Evolutionary conservation across 352 stramenopile genomes (phyloP).

Genomic region (Globisporangium recalcitrans): DNA sequence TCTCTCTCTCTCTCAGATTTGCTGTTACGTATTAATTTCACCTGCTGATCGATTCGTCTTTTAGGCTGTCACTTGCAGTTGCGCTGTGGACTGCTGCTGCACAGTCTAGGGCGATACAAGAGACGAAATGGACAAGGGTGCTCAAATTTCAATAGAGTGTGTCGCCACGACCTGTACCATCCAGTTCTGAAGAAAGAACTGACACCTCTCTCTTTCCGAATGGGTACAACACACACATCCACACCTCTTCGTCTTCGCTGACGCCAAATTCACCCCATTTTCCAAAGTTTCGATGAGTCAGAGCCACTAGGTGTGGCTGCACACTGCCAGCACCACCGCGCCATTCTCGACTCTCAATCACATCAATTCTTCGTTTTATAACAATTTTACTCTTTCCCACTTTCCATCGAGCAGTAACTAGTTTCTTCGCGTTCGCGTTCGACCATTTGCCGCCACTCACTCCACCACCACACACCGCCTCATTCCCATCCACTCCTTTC

Average conservation of each 20-base stretch:
- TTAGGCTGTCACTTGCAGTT: too few species aligned
- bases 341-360: background rate
- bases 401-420: slow-evolving; percentile 19
- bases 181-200: background rate
- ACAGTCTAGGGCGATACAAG: too few species aligned
- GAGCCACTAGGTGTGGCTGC: too few species aligned
- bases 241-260: background rate
- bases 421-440: slow-evolving; percentile 1
- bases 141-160: too few species aligned
- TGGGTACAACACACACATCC: background rate
- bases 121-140: too few species aligned
- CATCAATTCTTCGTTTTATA: slow-evolving; percentile 9
- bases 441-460: background rate
- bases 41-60: too few species aligned
- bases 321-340: background rate
- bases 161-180: background rate
- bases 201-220: background rate
- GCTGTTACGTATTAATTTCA: too few species aligned
- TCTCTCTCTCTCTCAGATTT: too few species aligned
- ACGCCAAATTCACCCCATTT: background rate
- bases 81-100: too few species aligned
- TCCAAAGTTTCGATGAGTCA: background rate
- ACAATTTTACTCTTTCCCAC: slow-evolving; percentile 12
- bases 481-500: background rate
- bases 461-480: background rate